Evolutionary conservation across 2,329 filamentous ascomycete genomes (phyloP), one percentile per base, ranked within the genome.

Genomic region (Monilinia polystroma): DNA sequence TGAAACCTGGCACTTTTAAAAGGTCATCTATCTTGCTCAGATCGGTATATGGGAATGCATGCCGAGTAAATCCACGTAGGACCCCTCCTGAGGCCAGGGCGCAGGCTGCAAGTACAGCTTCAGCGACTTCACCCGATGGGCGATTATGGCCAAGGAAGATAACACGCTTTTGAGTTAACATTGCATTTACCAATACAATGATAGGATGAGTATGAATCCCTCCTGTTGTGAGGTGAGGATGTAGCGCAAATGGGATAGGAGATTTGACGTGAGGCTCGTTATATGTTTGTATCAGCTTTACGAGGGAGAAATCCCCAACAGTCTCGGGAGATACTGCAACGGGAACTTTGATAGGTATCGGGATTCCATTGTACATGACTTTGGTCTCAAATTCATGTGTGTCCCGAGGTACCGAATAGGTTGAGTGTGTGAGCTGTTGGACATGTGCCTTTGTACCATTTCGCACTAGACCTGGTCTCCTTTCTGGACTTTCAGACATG

Each of bases 31-130:
- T 93, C 79, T 99, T 99, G 70, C 93, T 97, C 54, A 99, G 83
- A 80, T 99, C 95, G 0, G 95, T 99, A 76, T 99, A 99, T 2
- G 95, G 95, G 76, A 99, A 99, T 0, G 95, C 95, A 79, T 98
- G 92, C 23, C 95, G 87, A 11, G 94, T 97, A 78, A 99, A 99
- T 38, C 95, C 95, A 67, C 93, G 86, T 47, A 99, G 81, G n/a
- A 97, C 82, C 7, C 95, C 94, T 26, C 95, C 95, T 16, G 93
- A 97, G 18, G 91, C 94, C 57, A 99, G 84, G 14, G 95, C 92
- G 78, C 95, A 99, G 1, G 95, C 93, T n/a, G 93, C 95, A 11
- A 99, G 84, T 3, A 99, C 95, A n/a, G 95, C 94, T 80, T 99
- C 94, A 2, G 95, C 95, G 35, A 99, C 95, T 76, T 97, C 93